Evolutionary conservation across 352 stramenopile species (phyloP), one percentile per base, ranked within the genome.

Genomic region (Discostella stelligera): DNA sequence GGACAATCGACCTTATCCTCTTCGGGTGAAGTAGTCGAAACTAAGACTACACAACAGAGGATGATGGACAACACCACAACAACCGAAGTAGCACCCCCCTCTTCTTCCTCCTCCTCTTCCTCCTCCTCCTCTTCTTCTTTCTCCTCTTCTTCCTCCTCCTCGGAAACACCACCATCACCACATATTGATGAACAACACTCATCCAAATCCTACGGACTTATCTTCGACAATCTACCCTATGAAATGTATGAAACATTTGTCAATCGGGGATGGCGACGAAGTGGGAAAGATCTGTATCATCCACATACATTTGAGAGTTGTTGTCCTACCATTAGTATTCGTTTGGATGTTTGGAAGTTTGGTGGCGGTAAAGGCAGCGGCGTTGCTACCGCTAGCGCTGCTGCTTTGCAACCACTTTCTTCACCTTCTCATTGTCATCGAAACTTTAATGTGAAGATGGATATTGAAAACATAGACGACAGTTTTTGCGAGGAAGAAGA

Each of bases 251-350:
- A 92, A 79, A 58, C 70, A 16, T 81, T 94, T 13, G 82, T 94
- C 25, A 76, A 90, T 77, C 63, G 71, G 56, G 89, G 89, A 60
- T 94, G 90, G 90, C 77, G 89, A 69, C 67, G 90, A 65, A 91
- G 80, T 16, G 90, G 90, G 49, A 81, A 84, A 44, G 82, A 90
- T 67, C 71, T 94, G 30, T 94, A 94, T 63, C 80, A 80, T 56
- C 90, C 90, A 55, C 54, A 85, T 60, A 91, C 89, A 68, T 87
- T 84, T 71, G 70, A 84, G 59, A 87, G 79, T 65, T 94, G 89
- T 55, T 94, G 89, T 82, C 86, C 88, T 18, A 75, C 83, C 11
- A 69, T 91, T 18, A 89, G 86, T 18, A 93, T 93, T 70, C 67
- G 89, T 37, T 74, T 94, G 54, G 61, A 83, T 18, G 76, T 80